Evolutionary conservation across 2,329 filamentous ascomycete genomes (phyloP).

Genomic region (Botryotinia globosa): DNA sequence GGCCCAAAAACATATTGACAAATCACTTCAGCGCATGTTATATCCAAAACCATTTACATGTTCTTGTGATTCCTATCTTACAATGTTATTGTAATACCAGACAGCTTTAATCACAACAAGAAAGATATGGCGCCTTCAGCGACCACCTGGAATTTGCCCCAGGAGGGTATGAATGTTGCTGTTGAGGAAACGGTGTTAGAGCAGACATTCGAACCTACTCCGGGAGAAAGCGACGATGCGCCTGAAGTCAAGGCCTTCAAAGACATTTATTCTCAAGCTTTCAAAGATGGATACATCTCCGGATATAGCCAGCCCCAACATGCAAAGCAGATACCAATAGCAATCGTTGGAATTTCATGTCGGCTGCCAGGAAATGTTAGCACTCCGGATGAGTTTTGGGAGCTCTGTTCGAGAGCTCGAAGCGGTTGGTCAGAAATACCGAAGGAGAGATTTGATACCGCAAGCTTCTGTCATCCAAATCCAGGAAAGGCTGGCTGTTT

Average conservation of each 20-base stretch:
- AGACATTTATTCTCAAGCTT: constrained; percentile 18
- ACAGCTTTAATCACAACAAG: constrained; percentile 22
- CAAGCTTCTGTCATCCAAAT: constrained; percentile 20
- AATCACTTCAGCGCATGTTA: neutral
- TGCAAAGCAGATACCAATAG: constrained; percentile 40
- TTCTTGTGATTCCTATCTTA: neutral
- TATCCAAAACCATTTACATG: neutral
- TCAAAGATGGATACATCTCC: constrained; percentile 21
- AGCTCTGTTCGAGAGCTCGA: constrained; percentile 63
- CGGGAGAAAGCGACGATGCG: neutral
- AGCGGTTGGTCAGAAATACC: constrained; percentile 21
- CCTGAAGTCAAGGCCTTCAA: constrained; percentile 17
- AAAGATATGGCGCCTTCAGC: constrained; percentile 35
- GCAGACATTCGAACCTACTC: constrained; percentile 5
- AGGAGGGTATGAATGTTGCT: constrained; percentile 17
- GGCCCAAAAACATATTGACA: neutral
- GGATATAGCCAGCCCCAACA: constrained; percentile 16
- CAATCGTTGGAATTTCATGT: constrained; percentile 51
- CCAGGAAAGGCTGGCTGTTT: constrained; percentile 18
- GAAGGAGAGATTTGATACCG: constrained; percentile 18
- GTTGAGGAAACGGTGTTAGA: neutral
- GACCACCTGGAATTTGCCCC: constrained; percentile 32
- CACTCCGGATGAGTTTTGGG: constrained; percentile 64
- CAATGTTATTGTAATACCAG: neutral
- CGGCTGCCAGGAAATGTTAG: constrained; percentile 50